A percentile compares a stretch with the other conserved stretches of the same genome.
Conservation (phyloP, 768 basidiomycete genomes). For the Kondoa subrosea region DNA sequence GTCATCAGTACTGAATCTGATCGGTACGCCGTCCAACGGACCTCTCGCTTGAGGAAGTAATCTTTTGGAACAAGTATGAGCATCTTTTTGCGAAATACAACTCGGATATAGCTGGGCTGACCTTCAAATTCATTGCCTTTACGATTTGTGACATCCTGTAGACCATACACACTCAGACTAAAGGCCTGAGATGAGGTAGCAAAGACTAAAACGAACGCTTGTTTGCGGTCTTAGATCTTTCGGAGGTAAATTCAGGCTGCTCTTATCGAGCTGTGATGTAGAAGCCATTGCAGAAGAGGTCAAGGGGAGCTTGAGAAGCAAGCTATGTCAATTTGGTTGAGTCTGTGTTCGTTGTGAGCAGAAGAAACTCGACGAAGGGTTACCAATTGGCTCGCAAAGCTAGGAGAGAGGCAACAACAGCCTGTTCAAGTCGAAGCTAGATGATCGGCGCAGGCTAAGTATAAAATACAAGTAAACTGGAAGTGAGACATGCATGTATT, state of each 20-base stretch:
- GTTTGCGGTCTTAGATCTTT: constrained; percentile 78
- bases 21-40: neutral
- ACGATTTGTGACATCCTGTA: constrained; percentile 69
- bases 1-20: neutral
- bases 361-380: too few species aligned
- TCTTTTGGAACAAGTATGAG: constrained; percentile 2
- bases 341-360: too few species aligned
- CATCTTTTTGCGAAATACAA: neutral
- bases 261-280: neutral
- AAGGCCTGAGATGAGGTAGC: neutral
- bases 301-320: too few species aligned
- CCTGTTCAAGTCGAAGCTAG: too few species aligned
- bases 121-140: constrained; percentile 88
- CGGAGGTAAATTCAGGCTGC: constrained; percentile 25
- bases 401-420: too few species aligned
- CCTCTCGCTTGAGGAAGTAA: constrained; percentile 28
- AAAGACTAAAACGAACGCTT: constrained; percentile 37
- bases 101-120: neutral
- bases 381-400: too few species aligned
- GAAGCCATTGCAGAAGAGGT: too few species aligned
- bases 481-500: too few species aligned
- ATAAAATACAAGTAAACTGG: too few species aligned
- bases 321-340: too few species aligned
- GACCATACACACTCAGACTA: neutral
- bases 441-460: too few species aligned